These are phyloP conservation scores for Diaporthe capsici DNA, from an alignment of 2,329 filamentous ascomycete species.

Conservation along the genomic window DNA sequence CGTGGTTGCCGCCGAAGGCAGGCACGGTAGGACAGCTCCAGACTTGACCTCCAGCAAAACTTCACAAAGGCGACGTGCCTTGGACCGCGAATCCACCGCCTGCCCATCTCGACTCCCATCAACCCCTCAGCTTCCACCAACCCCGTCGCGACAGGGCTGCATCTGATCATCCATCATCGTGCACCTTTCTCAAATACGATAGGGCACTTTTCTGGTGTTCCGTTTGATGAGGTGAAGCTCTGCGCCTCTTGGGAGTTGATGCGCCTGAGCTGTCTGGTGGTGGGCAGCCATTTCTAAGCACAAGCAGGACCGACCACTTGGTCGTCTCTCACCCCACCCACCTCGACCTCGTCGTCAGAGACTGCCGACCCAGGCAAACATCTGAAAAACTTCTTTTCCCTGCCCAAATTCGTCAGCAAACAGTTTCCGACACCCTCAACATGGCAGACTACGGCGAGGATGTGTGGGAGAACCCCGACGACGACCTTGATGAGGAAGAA, in stretches of 20 bases:
- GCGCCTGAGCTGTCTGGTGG: slow-evolving; percentile 41
- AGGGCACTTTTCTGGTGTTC: slow-evolving; percentile 9
- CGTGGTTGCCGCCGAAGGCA: neutral
- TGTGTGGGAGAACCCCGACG: slow-evolving; percentile 54
- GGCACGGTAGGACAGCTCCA: slow-evolving; percentile 14
- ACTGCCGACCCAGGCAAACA: neutral
- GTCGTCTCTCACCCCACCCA: neutral
- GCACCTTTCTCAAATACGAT: neutral
- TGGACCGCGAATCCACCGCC: slow-evolving; percentile 28
- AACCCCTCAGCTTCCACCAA: slow-evolving; percentile 8
- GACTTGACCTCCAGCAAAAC: slow-evolving; percentile 27
- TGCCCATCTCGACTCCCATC: slow-evolving; percentile 32
- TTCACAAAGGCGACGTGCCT: slow-evolving; percentile 36
- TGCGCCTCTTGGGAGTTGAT: slow-evolving; percentile 40
- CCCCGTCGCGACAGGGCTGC: slow-evolving; percentile 25
- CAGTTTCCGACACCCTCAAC: slow-evolving; percentile 42
- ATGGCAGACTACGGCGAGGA: slow-evolving; percentile 72
- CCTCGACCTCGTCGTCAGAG: neutral
- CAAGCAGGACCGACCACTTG: slow-evolving; percentile 20
- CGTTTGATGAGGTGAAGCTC: slow-evolving; percentile 40
- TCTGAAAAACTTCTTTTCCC: neutral
- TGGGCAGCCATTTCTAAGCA: slow-evolving; percentile 42
- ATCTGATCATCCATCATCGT: slow-evolving; percentile 2
- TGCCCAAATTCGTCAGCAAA: neutral
- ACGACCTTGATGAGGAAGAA: slow-evolving; percentile 79